Conservation (phyloP, 371 early-diverging fungal species). For the Mucor velutinosus region DNA sequence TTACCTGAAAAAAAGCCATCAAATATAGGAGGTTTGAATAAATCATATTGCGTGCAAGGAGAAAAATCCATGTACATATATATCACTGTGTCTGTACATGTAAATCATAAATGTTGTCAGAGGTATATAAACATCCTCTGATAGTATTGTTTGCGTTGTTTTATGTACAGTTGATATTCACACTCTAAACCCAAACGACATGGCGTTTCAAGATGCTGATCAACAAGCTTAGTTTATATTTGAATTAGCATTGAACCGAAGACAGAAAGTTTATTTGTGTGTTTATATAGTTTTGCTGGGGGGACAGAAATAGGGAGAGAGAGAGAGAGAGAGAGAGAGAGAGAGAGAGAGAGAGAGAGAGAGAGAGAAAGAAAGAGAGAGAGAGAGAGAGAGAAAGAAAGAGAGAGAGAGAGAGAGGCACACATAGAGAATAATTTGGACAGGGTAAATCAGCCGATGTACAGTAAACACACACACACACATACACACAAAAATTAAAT, state of each 20-base stretch:
- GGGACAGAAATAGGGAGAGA: not conserved
- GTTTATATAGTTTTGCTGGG: not conserved
- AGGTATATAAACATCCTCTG: not conserved
- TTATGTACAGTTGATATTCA: not conserved
- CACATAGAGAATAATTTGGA: not conserved
- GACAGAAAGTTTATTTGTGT: not conserved
- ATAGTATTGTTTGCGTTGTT: not conserved
- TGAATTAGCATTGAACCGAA: not conserved
- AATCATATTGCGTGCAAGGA: not conserved
- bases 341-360: not conserved
- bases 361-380: too few relatives aligned
- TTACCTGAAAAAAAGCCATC: too few relatives aligned
- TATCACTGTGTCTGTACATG: not conserved
- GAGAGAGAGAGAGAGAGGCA: not conserved
- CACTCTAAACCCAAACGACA: not conserved
- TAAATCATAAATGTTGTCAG: not conserved
- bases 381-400: not conserved
- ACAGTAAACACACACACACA: not conserved
- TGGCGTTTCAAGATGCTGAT: not conserved
- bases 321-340: too few relatives aligned
- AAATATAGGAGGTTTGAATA: not conserved
- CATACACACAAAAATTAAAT: not conserved
- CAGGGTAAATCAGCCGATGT: constrained; percentile 2
- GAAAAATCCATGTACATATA: not conserved
- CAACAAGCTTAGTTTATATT: not conserved